Evolutionary conservation across 495 filamentous ascomycete species (phyloP).

Genomic region (Podospora pseudoanserina): DNA sequence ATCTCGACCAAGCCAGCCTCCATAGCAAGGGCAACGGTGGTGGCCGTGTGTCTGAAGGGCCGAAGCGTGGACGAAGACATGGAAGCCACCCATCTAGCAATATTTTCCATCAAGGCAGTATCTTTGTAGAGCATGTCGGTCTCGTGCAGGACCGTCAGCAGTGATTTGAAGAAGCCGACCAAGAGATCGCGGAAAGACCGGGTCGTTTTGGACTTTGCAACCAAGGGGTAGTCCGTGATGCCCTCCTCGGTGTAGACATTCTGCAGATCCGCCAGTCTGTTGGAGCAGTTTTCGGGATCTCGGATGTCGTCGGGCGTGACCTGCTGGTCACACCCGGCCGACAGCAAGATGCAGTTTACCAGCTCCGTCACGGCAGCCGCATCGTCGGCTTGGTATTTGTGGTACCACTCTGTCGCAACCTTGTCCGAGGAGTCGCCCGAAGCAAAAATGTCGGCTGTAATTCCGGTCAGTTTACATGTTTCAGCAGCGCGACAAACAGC

Average conservation of each 20-base stretch:
- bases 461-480: constrained; percentile 7
- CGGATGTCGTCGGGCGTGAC: constrained; percentile 74
- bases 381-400: constrained; percentile 65
- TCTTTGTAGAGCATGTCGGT: constrained; percentile 73
- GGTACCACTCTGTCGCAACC: constrained; percentile 77
- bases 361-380: constrained; percentile 70
- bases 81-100: constrained; percentile 76
- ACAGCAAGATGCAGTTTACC: constrained; percentile 82
- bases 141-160: constrained; percentile 71
- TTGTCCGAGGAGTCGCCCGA: constrained; percentile 64
- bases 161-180: constrained; percentile 68
- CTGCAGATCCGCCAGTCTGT: constrained; percentile 69
- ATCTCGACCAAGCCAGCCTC: constrained; percentile 66
- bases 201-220: constrained; percentile 69
- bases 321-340: constrained; percentile 71
- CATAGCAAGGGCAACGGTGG: constrained; percentile 72
- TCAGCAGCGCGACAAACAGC: constrained; percentile 22
- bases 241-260: constrained; percentile 73
- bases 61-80: constrained; percentile 80
- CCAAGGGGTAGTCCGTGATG: constrained; percentile 88
- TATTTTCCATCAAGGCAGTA: constrained; percentile 71
- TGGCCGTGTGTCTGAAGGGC: constrained; percentile 90
- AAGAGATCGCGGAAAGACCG: constrained; percentile 70
- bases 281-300: constrained; percentile 76
- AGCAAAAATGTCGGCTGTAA: constrained; percentile 74